These are phyloP conservation scores for Cladosporium colombiae DNA, from an alignment of 2,329 filamentous ascomycete species.

Conservation along the genomic window DNA sequence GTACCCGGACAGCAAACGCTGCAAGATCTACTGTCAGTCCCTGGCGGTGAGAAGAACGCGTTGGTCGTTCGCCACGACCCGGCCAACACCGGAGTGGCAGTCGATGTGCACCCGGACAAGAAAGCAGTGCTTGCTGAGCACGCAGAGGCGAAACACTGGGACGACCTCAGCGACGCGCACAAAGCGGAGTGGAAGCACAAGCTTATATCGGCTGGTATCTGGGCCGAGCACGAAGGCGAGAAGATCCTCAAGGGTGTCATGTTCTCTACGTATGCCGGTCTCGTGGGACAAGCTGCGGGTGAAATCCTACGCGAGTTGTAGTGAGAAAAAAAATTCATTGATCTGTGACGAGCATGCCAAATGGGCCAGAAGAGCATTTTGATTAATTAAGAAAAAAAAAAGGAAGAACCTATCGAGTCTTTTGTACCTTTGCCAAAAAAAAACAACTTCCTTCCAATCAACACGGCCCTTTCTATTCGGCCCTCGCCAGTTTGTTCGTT, in stretches of 20 bases:
- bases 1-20: slow-evolving; percentile 22
- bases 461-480: neutral
- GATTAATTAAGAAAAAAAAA: slow-evolving; percentile 2
- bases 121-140: slow-evolving; percentile 47
- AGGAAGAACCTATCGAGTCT: neutral
- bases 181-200: slow-evolving; percentile 68
- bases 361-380: neutral
- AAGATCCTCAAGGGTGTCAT: slow-evolving; percentile 73
- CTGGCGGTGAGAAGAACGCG: slow-evolving; percentile 36
- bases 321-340: neutral
- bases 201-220: slow-evolving; percentile 70
- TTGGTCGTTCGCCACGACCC: slow-evolving; percentile 41
- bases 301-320: slow-evolving; percentile 24
- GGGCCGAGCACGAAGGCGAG: slow-evolving; percentile 78
- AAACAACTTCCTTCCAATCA: neutral
- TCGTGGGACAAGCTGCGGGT: slow-evolving; percentile 51
- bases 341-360: neutral
- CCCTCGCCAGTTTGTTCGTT: neutral
- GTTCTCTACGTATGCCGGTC: slow-evolving; percentile 70
- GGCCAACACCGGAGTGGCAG: slow-evolving; percentile 40
- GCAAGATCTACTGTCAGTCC: slow-evolving; percentile 26
- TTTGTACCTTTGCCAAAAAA: neutral
- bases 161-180: slow-evolving; percentile 65
- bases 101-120: slow-evolving; percentile 40
- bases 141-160: slow-evolving; percentile 63